Evolutionary conservation across 164 flowering plant species (phyloP).

Genomic region (Macadamia tetraphylla): DNA sequence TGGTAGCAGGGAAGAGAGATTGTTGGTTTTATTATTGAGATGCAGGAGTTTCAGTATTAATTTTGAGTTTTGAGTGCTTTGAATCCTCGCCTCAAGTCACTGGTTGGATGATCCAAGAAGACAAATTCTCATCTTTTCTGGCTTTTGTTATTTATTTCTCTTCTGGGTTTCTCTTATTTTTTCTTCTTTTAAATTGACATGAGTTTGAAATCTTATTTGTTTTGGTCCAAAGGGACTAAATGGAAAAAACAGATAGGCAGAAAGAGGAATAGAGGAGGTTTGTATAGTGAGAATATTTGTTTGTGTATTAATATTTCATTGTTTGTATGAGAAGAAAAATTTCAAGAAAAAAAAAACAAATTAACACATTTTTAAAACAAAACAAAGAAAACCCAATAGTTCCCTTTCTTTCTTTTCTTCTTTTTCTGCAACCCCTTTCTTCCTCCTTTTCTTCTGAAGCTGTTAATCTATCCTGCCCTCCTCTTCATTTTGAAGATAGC

Average conservation of each 20-base stretch:
- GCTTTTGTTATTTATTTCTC: not conserved
- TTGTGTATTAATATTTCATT: constrained; percentile 20
- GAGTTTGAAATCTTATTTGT: constrained; percentile 1
- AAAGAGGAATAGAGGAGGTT: not conserved
- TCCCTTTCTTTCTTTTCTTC: not conserved
- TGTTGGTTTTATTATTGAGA: constrained; percentile 12
- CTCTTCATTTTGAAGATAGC: not conserved
- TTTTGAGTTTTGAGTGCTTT: not conserved
- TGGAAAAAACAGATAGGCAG: constrained; percentile 7
- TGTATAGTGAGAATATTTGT: constrained; percentile 19
- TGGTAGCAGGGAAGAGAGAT: not conserved
- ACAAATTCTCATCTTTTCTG: not conserved
- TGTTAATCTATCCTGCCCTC: not conserved
- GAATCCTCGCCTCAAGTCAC: constrained; percentile 2
- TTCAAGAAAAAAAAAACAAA: not conserved
- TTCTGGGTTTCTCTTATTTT: not conserved
- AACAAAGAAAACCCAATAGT: not conserved
- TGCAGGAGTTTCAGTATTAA: constrained; percentile 5
- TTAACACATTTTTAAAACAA: too few relatives aligned
- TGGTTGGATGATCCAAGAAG: not conserved
- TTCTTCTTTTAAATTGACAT: not conserved
- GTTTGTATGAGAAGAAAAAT: constrained; percentile 6
- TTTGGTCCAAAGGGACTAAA: constrained; percentile 15
- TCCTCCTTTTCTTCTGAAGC: not conserved
- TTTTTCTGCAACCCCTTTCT: not conserved